Percentiles rank a stretch among this genome's conserved stretches.
Evolutionary conservation across 495 filamentous ascomycete genomes (phyloP).

Genomic region (Aspergillus sparsus): DNA sequence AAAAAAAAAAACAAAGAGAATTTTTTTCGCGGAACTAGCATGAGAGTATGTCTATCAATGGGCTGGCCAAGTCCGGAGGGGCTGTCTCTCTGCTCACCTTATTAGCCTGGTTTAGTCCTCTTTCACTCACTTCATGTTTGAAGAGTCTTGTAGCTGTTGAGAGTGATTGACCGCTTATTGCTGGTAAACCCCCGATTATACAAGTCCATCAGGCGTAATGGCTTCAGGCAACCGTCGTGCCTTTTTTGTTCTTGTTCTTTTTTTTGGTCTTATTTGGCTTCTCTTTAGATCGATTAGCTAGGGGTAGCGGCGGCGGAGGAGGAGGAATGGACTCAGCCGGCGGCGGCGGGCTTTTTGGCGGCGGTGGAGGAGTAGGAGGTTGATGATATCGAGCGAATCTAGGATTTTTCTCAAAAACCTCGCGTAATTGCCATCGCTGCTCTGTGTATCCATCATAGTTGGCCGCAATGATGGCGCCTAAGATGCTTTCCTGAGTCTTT

Average conservation of each 20-base stretch:
- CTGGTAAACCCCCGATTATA: slow-evolving; percentile 29
- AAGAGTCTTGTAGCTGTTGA: slow-evolving; percentile 34
- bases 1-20: no score
- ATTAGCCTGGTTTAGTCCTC: slow-evolving; percentile 11
- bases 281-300: slow-evolving; percentile 18
- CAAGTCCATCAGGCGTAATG: slow-evolving; percentile 33
- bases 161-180: slow-evolving; percentile 29
- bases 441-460: slow-evolving; percentile 68
- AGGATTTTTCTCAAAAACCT: slow-evolving; percentile 45
- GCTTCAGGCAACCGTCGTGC: slow-evolving; percentile 32
- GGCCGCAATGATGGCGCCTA: slow-evolving; percentile 66
- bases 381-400: slow-evolving; percentile 40
- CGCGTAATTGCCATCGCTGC: slow-evolving; percentile 58
- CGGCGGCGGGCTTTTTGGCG: slow-evolving; percentile 28
- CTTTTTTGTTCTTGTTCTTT: slow-evolving; percentile 30
- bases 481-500: slow-evolving; percentile 53
- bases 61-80: neutral
- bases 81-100: neutral
- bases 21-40: neutral
- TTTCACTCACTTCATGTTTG: slow-evolving; percentile 37
- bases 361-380: slow-evolving; percentile 35
- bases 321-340: slow-evolving; percentile 29
- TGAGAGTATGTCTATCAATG: neutral
- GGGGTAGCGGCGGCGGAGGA: slow-evolving; percentile 24
- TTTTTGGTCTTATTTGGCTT: slow-evolving; percentile 29